Evolutionary conservation across 495 filamentous ascomycete genomes (phyloP).

Genomic region (Paragyromitra xinjiangensis): DNA sequence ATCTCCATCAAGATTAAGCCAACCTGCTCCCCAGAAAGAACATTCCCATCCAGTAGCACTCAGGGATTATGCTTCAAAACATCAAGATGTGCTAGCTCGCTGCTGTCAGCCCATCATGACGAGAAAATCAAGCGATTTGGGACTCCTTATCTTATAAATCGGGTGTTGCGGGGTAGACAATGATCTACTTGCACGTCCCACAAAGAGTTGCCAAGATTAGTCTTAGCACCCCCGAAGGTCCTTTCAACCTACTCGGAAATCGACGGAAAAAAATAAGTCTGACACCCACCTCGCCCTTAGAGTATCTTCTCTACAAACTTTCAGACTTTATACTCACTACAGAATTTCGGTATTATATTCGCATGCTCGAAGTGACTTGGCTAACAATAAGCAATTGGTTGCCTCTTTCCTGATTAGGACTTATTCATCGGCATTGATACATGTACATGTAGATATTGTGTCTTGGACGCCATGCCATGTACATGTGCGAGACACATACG

Average conservation of each 20-base stretch:
- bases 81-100: no score
- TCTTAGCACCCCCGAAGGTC: no score
- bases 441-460: neutral
- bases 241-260: no score
- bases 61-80: no score
- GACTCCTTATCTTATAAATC: constrained; percentile 1
- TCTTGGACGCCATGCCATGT: neutral
- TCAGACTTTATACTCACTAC: neutral
- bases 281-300: neutral
- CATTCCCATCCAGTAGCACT: no score
- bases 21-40: neutral
- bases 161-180: neutral
- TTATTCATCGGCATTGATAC: neutral
- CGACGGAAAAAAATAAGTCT: neutral
- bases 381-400: constrained; percentile 4
- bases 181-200: neutral
- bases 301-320: neutral
- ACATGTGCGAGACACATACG: neutral
- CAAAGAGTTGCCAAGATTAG: constrained; percentile 1
- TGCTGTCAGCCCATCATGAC: neutral
- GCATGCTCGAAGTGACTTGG: neutral
- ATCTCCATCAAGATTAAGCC: neutral
- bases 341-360: constrained; percentile 5
- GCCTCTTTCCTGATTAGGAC: constrained; percentile 29
- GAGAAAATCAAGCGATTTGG: neutral